phyloP scores from a whole-genome alignment of 192 early-diverging fungal species.

The Dissophora globulifera region DNA sequence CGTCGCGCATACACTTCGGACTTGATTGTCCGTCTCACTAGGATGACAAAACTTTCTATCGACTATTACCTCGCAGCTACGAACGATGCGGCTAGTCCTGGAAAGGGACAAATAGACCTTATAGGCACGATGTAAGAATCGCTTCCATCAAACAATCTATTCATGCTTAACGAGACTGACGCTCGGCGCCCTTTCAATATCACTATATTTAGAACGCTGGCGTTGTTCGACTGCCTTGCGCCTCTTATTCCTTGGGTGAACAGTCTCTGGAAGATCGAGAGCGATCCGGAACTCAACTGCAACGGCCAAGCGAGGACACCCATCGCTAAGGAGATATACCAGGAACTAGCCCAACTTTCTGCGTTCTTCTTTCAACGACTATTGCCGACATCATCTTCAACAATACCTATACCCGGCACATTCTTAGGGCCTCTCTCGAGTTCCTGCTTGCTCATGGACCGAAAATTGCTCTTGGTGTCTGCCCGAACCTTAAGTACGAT shows the following conservation, averaged over 20 bases:
- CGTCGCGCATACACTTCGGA: conserved; percentile 38
- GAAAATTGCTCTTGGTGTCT: conserved; percentile 23
- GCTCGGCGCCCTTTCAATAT: not conserved
- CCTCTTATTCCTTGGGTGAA: conserved; percentile 42
- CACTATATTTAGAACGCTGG: conserved; percentile 39
- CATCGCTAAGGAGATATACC: conserved; percentile 44
- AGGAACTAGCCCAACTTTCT: conserved; percentile 29
- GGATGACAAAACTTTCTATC: conserved; percentile 45
- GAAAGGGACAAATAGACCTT: conserved; percentile 29
- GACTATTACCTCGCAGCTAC: conserved; percentile 26
- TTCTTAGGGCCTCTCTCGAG: conserved; percentile 35
- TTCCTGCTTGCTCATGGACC: conserved; percentile 31
- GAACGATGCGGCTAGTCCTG: conserved; percentile 17
- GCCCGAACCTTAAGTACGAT: conserved; percentile 11
- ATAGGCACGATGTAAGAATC: conserved; percentile 42
- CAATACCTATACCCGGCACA: conserved; percentile 3
- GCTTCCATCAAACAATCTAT: not conserved
- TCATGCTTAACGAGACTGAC: not conserved
- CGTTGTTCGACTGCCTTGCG: conserved; percentile 32
- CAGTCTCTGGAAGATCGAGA: conserved; percentile 36
- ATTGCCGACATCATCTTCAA: conserved; percentile 8
- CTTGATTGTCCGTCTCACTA: conserved; percentile 21
- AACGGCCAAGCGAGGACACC: conserved; percentile 1
- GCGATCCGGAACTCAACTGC: not conserved
- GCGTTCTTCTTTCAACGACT: conserved; percentile 20